Percentiles rank a stretch among this genome's conserved stretches.
phyloP scores from a whole-genome alignment of 2,329 filamentous ascomycete species.

The Aspergillus intermedius region DNA sequence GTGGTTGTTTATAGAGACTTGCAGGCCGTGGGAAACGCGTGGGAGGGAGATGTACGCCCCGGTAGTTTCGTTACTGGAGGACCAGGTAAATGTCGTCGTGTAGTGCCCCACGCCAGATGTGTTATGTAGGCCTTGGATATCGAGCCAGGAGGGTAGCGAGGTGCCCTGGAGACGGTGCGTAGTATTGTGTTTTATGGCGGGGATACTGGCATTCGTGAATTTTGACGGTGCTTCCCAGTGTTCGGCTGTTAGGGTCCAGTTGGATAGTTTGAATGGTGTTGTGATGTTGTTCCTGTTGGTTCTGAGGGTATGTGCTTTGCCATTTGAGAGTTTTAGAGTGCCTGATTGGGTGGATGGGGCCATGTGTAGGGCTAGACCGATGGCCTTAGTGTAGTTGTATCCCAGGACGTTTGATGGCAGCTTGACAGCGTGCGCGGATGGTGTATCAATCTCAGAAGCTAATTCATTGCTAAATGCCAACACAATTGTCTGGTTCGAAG shows the following conservation, averaged over 20 bases:
- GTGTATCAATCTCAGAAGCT: not conserved
- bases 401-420: conserved; percentile 7
- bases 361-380: conserved; percentile 4
- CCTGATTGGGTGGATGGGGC: not conserved
- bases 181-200: conserved; percentile 14
- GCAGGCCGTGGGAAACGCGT: conserved; percentile 8
- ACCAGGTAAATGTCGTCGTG: conserved; percentile 11
- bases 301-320: conserved; percentile 1
- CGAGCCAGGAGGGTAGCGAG: conserved; percentile 12
- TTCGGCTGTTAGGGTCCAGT: conserved; percentile 13
- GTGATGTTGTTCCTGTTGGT: conserved; percentile 3
- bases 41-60: conserved; percentile 16
- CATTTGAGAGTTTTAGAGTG: conserved; percentile 8
- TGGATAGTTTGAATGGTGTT: conserved; percentile 1
- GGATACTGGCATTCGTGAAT: conserved; percentile 10
- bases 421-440: conserved; percentile 2
- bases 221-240: conserved; percentile 17
- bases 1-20: conserved; percentile 12
- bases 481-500: conserved; percentile 36
- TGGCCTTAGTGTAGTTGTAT: conserved; percentile 1
- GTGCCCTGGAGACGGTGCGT: conserved; percentile 11
- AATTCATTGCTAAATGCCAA: conserved; percentile 26
- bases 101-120: conserved; percentile 17
- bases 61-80: conserved; percentile 1
- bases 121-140: conserved; percentile 13